A percentile compares a stretch with the other conserved stretches of the same genome.
Evolutionary conservation across 495 filamentous ascomycete genomes (phyloP).

Genomic region (Neurospora intermedia): DNA sequence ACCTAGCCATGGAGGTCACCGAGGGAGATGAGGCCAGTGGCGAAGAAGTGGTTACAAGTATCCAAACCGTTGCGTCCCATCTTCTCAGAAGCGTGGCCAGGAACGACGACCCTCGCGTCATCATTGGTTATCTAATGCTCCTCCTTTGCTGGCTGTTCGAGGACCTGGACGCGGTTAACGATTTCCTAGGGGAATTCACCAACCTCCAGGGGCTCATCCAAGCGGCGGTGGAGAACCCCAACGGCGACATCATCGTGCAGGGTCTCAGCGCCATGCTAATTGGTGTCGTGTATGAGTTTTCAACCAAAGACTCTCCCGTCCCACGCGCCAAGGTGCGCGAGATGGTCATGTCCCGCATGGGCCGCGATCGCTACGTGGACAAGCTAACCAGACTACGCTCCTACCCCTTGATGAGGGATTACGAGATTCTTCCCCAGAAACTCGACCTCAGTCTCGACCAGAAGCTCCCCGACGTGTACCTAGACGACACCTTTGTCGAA

Average conservation of each 20-base stretch:
- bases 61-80: constrained; percentile 76
- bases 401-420: constrained; percentile 78
- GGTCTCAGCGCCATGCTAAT: constrained; percentile 76
- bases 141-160: constrained; percentile 92
- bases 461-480: constrained; percentile 68
- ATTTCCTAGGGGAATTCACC: constrained; percentile 91
- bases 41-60: constrained; percentile 91
- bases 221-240: constrained; percentile 43
- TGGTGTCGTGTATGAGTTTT: constrained; percentile 93
- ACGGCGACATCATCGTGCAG: constrained; percentile 56
- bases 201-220: constrained; percentile 78
- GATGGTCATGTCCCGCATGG: constrained; percentile 67
- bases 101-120: constrained; percentile 71
- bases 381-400: constrained; percentile 68
- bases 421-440: constrained; percentile 73
- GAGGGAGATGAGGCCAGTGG: constrained; percentile 85
- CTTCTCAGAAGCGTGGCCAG: constrained; percentile 57
- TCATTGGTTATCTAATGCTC: constrained; percentile 82
- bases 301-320: constrained; percentile 90
- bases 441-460: constrained; percentile 45
- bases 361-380: constrained; percentile 82
- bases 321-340: constrained; percentile 72
- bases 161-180: constrained; percentile 81
- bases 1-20: constrained; percentile 64
- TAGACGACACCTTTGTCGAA: constrained; percentile 79